Evolutionary conservation across 2,329 filamentous ascomycete species (phyloP), one percentile per base, ranked within the genome.

Genomic region (Neurospora sp.): DNA sequence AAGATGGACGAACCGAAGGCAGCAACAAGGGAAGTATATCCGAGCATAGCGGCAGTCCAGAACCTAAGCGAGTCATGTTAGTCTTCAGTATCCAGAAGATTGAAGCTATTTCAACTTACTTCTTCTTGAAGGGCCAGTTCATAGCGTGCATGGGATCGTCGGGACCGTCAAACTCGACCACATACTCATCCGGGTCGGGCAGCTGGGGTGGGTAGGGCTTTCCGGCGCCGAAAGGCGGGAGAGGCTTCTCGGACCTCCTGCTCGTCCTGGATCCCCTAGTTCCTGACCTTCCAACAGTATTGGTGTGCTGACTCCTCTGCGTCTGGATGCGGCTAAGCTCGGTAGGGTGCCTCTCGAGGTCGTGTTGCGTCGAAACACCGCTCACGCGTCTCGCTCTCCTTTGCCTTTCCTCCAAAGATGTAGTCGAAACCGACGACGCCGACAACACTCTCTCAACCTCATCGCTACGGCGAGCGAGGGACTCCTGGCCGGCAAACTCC

Each of bases 121-220:
- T 97, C 83, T 92, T 94, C 77, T 82, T 87, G 69, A 91, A 77
- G 0, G 91, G 85, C 93, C 93, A 97, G 78, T 97, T 97, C 81
- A 95, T 91, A 1, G 92, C 91, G 79, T 97, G 93, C 71, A 94
- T 77, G 2, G 93, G 93, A 76, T 97, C 93, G 73, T 93, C 85
- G 1, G 88, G 90, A 0, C 93, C 93, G 74, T 94, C 90, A 77
- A 97, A 97, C 79, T 93, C 91, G 62, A 94, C 91, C 0, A 93
- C 91, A 76, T 94, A 95, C 73, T 92, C 88, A 75, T 94, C 91
- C 74, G 86, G 84, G 15, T 89, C 87, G 1, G 91, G 91, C 57
- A 94, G 78, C 0, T 82, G 83, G 3, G 91, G 91, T 3, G 92
- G 92, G 75, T 88, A 92, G 0, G 88, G 84, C 80, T 93, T 94